Conservation (phyloP, 108 stramenopile species). For the Hondaea fermentalgiana region DNA sequence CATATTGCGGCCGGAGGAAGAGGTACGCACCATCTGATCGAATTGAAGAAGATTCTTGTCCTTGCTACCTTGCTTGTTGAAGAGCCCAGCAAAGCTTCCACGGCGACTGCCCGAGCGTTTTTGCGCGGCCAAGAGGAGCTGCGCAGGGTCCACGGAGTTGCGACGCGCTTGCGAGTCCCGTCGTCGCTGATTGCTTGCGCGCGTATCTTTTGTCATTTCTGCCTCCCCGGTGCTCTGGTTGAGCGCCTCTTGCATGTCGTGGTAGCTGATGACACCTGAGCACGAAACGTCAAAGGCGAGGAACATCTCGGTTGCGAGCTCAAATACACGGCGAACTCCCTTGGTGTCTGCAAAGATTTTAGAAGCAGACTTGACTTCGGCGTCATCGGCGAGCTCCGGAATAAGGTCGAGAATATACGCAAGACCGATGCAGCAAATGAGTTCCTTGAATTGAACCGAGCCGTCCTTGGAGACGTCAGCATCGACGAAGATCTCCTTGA, state of each 20-base stretch:
- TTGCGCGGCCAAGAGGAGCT: neutral
- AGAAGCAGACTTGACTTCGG: neutral
- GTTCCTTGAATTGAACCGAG: neutral
- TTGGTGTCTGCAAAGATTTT: neutral
- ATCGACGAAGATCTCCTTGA: neutral
- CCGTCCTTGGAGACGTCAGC: neutral
- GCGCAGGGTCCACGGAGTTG: neutral
- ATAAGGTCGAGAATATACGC: neutral
- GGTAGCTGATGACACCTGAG: neutral
- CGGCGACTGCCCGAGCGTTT: neutral
- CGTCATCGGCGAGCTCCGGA: neutral
- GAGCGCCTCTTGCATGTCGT: neutral
- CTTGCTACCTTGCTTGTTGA: neutral
- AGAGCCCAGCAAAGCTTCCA: neutral
- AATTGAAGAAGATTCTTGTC: neutral
- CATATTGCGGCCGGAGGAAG: neutral
- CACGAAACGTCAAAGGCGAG: conserved; percentile 8
- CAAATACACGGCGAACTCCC: neutral
- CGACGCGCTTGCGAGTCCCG: neutral
- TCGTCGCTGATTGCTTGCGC: neutral
- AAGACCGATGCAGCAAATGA: neutral
- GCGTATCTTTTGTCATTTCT: neutral
- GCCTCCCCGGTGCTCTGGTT: neutral
- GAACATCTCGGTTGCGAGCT: neutral
- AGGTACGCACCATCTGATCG: neutral